Percentiles rank a stretch among this genome's conserved stretches.
These are phyloP conservation scores for Vitis hybrid DNA, from an alignment of 177 flowering plant genomes.

Conservation along the genomic window DNA sequence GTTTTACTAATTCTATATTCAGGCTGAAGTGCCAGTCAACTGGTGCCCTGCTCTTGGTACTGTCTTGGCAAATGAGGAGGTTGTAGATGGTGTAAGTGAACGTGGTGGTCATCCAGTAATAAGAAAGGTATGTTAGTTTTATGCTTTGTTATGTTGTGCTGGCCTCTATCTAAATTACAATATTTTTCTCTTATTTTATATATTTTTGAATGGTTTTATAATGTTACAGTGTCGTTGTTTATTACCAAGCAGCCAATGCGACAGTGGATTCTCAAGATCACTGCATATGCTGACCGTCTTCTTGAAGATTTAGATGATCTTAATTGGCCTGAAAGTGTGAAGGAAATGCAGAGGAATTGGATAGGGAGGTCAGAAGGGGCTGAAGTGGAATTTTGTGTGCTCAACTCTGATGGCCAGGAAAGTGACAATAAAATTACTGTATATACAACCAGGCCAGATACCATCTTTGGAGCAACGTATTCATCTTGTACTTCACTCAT, in stretches of 20 bases:
- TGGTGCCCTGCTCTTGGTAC: constrained; percentile 99
- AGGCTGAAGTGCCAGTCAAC: constrained; percentile 99
- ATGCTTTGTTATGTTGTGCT: constrained; percentile 1
- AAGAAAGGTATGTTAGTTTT: constrained; percentile 61
- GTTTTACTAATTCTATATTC: constrained; percentile 12
- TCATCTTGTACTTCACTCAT: constrained; percentile 1
- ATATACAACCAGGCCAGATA: constrained; percentile 97
- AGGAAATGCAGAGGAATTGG: constrained; percentile 99
- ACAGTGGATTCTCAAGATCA: constrained; percentile 98
- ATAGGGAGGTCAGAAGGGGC: constrained; percentile 97
- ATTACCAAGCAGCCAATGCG: constrained; percentile 92
- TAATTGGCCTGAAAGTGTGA: constrained; percentile 97
- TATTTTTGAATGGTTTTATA: constrained; percentile 35
- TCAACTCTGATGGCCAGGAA: constrained; percentile 57
- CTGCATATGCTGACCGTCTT: constrained; percentile 98
- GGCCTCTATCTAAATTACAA: not conserved
- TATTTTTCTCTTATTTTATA: constrained; percentile 12
- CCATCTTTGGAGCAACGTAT: constrained; percentile 96
- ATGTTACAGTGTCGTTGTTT: constrained; percentile 62
- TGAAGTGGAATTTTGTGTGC: constrained; percentile 68
- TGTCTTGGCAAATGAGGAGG: constrained; percentile 97
- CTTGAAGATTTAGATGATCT: constrained; percentile 92
- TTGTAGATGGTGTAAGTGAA: constrained; percentile 94
- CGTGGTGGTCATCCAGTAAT: constrained; percentile 97
- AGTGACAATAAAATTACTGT: constrained; percentile 56